Evolutionary conservation across 768 basidiomycete species (phyloP), one percentile per base, ranked within the genome.

Genomic region (Calvatia gigantea): DNA sequence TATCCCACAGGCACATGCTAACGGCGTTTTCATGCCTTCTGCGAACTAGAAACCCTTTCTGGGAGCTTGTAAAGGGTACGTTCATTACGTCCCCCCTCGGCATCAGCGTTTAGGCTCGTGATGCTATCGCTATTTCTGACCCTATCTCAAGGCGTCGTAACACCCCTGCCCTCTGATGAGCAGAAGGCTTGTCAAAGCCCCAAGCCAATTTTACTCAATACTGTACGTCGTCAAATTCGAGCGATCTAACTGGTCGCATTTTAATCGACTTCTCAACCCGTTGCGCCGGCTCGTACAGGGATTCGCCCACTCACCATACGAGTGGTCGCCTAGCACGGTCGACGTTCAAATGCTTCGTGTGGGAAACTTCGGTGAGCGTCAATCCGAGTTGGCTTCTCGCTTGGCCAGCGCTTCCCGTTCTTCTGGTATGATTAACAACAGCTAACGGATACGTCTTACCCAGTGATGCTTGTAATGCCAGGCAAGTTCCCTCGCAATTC

Each of bases 121-220:
- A 28, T 54, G 51, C 19, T 39, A 54, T 52, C 52, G 38, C 37
- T 51, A 46, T 41, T 52, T 50, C 21, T 58, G 50, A 64, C 51
- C 11, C 33, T 42, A 12, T 53, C 37, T 25, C 15, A 31, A 83
- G 82, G 80, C 65, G 79, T 76, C 6, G 65, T 91, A 51, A 91
- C 87, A 2, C 86, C 89, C 39, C n/a, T 64, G 4, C 87, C 89
- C 0, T 75, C 78, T 29, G 69, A 76, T 44, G 77, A 78, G 31
- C 87, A 92, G 62, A 69, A 78, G 46, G 82, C 80, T 14, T 91
- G 90, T 67, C 90, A 92, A 25, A 68, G 71, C 60, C 88, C 90
- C 19, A 92, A 91, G 67, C 89, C 89, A 6, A 87, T 92, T 62
- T 68, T 92, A 19, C 74, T 91, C 27, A 86, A 92, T 65, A 85